Evolutionary conservation across 2,329 filamentous ascomycete species (phyloP).

Genomic region (Nannizziopsis barbatae): DNA sequence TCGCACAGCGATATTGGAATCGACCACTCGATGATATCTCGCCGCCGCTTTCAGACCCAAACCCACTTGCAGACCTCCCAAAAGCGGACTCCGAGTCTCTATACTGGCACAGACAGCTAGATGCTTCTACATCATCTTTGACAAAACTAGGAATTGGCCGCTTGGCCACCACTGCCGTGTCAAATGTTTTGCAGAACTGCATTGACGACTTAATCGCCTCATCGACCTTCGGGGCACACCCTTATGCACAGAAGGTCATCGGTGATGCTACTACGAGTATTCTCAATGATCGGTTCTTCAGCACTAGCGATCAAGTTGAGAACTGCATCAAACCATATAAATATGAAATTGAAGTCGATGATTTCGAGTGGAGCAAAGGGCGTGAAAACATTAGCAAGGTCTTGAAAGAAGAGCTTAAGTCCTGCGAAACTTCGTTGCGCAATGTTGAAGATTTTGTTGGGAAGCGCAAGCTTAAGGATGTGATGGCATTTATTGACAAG

Average conservation of each 20-base stretch:
- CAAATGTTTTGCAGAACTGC: conserved; percentile 72
- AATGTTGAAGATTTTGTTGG: conserved; percentile 67
- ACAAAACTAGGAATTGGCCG: conserved; percentile 92
- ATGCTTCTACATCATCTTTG: conserved; percentile 77
- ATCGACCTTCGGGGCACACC: conserved; percentile 80
- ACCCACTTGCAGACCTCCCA: conserved; percentile 65
- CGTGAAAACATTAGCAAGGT: conserved; percentile 70
- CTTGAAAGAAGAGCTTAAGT: conserved; percentile 75
- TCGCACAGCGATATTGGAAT: conserved; percentile 96
- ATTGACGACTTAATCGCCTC: conserved; percentile 66
- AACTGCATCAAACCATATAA: conserved; percentile 99
- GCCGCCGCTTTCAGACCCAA: conserved; percentile 52
- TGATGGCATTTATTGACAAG: conserved; percentile 82
- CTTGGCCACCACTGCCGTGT: conserved; percentile 81
- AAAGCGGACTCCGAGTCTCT: conserved; percentile 74
- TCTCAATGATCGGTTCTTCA: conserved; percentile 87
- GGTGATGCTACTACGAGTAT: conserved; percentile 81
- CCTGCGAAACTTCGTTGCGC: conserved; percentile 69
- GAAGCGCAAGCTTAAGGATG: conserved; percentile 73
- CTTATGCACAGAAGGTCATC: conserved; percentile 87
- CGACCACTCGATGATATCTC: conserved; percentile 80
- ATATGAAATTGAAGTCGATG: conserved; percentile 90
- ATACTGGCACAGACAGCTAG: conserved; percentile 90
- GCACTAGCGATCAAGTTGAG: conserved; percentile 93
- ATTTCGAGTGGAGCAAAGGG: conserved; percentile 74